Percentiles rank a stretch among this genome's conserved stretches.
phyloP scores from a whole-genome alignment of 176 grass and related monocot genomes.

The Aegilops bicornis region DNA sequence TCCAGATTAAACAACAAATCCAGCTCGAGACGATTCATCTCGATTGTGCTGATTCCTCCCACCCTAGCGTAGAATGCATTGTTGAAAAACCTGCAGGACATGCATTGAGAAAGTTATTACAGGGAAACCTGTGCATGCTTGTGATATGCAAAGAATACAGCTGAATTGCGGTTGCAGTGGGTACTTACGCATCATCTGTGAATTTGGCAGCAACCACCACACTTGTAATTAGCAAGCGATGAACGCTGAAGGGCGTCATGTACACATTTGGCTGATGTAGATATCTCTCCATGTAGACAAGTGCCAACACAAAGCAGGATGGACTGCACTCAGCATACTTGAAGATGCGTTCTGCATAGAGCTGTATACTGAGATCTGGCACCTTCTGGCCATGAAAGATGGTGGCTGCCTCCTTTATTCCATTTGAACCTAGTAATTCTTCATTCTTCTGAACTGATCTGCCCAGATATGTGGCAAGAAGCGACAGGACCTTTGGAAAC shows the following conservation, averaged over 20 bases:
- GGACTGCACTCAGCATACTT: constrained; percentile 92
- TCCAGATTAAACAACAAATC: constrained; percentile 84
- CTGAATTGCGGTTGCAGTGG: neutral
- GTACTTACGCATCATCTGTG: constrained; percentile 81
- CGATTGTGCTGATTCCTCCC: constrained; percentile 79
- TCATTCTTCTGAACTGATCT: constrained; percentile 57
- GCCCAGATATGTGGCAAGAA: constrained; percentile 70
- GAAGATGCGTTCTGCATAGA: constrained; percentile 83
- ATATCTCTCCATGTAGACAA: constrained; percentile 90
- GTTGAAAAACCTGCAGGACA: constrained; percentile 69
- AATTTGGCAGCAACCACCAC: constrained; percentile 91
- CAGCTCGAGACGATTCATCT: constrained; percentile 82
- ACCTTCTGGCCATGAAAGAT: constrained; percentile 75
- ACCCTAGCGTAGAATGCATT: constrained; percentile 88
- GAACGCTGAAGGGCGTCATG: constrained; percentile 69
- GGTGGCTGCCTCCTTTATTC: constrained; percentile 50
- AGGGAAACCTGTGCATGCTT: neutral
- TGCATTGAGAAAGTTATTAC: neutral
- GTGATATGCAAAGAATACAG: neutral
- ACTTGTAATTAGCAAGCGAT: constrained; percentile 79
- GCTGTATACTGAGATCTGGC: constrained; percentile 75
- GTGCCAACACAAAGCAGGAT: constrained; percentile 86
- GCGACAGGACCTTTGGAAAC: constrained; percentile 68
- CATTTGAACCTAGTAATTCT: constrained; percentile 47
- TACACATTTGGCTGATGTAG: constrained; percentile 69